Conservation (phyloP, 2,329 filamentous ascomycete genomes). For the Ascocoryne sarcoides region DNA sequence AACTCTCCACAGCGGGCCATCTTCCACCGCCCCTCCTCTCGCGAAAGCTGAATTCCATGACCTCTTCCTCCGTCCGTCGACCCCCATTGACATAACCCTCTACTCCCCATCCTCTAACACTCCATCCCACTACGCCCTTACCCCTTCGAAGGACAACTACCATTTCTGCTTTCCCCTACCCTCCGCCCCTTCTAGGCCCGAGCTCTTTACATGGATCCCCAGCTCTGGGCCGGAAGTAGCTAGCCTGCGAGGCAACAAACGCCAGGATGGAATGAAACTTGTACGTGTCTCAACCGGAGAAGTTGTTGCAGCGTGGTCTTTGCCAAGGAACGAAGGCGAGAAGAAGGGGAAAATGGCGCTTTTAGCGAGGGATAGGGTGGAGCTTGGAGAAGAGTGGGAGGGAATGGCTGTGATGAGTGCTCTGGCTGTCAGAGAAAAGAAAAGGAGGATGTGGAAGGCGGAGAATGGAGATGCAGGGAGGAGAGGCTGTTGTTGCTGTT, state of each 20-base stretch:
- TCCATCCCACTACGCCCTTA: too few species aligned
- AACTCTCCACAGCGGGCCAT: constrained; percentile 7
- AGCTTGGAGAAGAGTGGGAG: constrained; percentile 14
- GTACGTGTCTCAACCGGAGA: constrained; percentile 10
- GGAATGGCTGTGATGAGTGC: constrained; percentile 11
- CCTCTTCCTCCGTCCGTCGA: too few species aligned
- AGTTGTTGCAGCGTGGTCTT: constrained; percentile 16
- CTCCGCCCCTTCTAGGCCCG: background rate
- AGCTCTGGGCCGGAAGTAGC: constrained; percentile 11
- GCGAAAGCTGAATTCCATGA: constrained; percentile 15
- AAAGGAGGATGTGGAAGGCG: constrained; percentile 8
- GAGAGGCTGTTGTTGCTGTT: too few species aligned
- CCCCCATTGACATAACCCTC: constrained; percentile 9
- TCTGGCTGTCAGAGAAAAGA: constrained; percentile 12
- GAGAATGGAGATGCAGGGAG: too few species aligned
- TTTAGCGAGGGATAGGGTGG: constrained; percentile 8
- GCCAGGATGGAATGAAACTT: constrained; percentile 15
- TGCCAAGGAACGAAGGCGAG: constrained; percentile 6
- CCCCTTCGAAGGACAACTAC: too few species aligned
- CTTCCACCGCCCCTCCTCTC: constrained; percentile 6
- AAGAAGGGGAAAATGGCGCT: constrained; percentile 19
- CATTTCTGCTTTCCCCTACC: too few species aligned
- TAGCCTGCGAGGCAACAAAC: constrained; percentile 8
- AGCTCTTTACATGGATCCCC: constrained; percentile 15
- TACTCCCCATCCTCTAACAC: constrained; percentile 6